Evolutionary conservation across 768 basidiomycete genomes (phyloP).

Genomic region (Xerocomellus chrysenteron): DNA sequence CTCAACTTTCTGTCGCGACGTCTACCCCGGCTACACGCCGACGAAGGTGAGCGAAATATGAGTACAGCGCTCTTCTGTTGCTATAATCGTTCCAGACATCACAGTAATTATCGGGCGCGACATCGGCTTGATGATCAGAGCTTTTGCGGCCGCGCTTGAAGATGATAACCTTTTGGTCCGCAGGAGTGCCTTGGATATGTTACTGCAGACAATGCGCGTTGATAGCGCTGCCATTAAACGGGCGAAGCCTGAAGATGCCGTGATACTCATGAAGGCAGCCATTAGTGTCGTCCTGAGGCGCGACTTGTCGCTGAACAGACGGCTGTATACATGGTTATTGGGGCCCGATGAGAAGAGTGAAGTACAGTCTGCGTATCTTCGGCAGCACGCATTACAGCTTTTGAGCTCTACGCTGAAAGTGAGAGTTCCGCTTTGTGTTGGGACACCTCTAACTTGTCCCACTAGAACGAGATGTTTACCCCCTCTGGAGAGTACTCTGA

Average conservation of each 20-base stretch:
- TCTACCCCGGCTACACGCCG: conserved; percentile 64
- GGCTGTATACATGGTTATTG: conserved; percentile 91
- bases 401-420: conserved; percentile 71
- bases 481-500: conserved; percentile 73
- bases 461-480: conserved; percentile 72
- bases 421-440: conserved; percentile 7
- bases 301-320: conserved; percentile 89
- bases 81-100: conserved; percentile 46
- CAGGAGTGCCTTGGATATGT: conserved; percentile 79
- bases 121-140: conserved; percentile 91
- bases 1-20: conserved; percentile 85
- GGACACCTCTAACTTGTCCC: conserved; percentile 11
- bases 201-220: conserved; percentile 71
- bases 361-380: conserved; percentile 71
- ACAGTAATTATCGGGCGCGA: conserved; percentile 76
- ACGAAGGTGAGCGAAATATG: conserved; percentile 55
- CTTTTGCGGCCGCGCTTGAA: conserved; percentile 86
- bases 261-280: conserved; percentile 84
- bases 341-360: conserved; percentile 79
- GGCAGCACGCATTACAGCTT: conserved; percentile 66
- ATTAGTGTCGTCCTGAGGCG: conserved; percentile 87
- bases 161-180: conserved; percentile 93
- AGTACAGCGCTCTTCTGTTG: not conserved
- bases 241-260: conserved; percentile 69
- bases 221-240: conserved; percentile 70